Percentiles rank a stretch among this genome's conserved stretches.
phyloP scores from a whole-genome alignment of 148 eudicot genomes.

The Chenopodium berlandieri region DNA sequence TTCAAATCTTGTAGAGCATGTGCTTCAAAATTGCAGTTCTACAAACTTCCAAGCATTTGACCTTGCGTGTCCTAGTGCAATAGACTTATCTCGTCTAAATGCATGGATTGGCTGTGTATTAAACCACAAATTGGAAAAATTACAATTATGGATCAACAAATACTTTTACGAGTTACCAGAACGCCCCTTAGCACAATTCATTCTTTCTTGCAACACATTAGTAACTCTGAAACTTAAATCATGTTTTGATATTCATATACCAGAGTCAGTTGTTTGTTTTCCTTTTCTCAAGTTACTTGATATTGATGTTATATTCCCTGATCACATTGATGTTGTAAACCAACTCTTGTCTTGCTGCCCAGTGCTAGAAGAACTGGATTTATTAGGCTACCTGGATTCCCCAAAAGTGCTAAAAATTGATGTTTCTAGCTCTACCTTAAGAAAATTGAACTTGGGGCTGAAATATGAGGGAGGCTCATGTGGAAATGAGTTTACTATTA shows the following conservation, averaged over 20 bases:
- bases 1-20: slow-evolving; percentile 11
- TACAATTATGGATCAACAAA: background rate
- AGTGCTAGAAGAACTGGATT: background rate
- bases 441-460: background rate
- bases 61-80: background rate
- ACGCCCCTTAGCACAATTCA: background rate
- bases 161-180: background rate
- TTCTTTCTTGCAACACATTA: background rate
- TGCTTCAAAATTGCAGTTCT: slow-evolving; percentile 8
- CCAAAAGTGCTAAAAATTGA: background rate
- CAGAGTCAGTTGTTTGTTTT: slow-evolving; percentile 1
- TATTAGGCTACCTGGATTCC: background rate
- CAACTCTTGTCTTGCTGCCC: slow-evolving; percentile 7
- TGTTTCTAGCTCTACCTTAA: slow-evolving; percentile 6
- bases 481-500: background rate
- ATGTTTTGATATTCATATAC: slow-evolving; percentile 8
- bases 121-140: background rate
- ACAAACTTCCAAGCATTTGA: background rate
- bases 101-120: slow-evolving; percentile 1
- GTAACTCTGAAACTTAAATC: slow-evolving; percentile 2
- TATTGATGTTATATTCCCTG: slow-evolving; percentile 1
- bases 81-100: slow-evolving; percentile 1
- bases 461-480: background rate
- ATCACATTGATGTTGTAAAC: background rate
- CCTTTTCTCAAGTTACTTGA: slow-evolving; percentile 6